These are phyloP conservation scores for Marasmius oreades DNA, from an alignment of 1,284 basidiomycete genomes.

Conservation along the genomic window DNA sequence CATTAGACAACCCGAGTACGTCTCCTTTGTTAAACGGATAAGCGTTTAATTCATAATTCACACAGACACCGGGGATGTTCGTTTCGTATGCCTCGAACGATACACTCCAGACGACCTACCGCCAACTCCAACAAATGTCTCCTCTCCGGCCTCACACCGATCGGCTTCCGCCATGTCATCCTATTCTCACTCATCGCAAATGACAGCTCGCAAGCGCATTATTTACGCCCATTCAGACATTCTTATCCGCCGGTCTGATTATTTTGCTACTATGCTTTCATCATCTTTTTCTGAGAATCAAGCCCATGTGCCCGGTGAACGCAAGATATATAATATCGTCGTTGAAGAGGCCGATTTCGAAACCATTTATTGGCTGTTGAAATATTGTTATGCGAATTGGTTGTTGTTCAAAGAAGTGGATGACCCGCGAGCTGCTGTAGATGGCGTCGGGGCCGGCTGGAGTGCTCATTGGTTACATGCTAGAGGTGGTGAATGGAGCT, in stretches of 20 bases:
- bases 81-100: conserved; percentile 71
- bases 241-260: conserved; percentile 69
- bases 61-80: conserved; percentile 46
- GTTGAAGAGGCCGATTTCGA: conserved; percentile 83
- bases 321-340: conserved; percentile 61
- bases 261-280: conserved; percentile 76
- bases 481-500: conserved; percentile 63
- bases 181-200: conserved; percentile 36
- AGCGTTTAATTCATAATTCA: background rate
- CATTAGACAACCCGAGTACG: conserved; percentile 63
- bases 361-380: conserved; percentile 81
- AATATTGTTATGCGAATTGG: conserved; percentile 80
- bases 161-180: conserved; percentile 38
- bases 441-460: conserved; percentile 61
- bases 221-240: conserved; percentile 84
- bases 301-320: conserved; percentile 38
- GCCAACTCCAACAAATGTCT: conserved; percentile 23
- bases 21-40: conserved; percentile 7
- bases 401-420: conserved; percentile 61
- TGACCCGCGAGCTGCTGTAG: conserved; percentile 59
- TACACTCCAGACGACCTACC: conserved; percentile 31
- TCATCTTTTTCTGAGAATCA: conserved; percentile 67
- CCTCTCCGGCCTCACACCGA: conserved; percentile 22
- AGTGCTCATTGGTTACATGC: conserved; percentile 53
- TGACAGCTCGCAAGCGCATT: conserved; percentile 59